Conservation (phyloP, 169 alveolate genomes). For the Eimeria sp. region DNA sequence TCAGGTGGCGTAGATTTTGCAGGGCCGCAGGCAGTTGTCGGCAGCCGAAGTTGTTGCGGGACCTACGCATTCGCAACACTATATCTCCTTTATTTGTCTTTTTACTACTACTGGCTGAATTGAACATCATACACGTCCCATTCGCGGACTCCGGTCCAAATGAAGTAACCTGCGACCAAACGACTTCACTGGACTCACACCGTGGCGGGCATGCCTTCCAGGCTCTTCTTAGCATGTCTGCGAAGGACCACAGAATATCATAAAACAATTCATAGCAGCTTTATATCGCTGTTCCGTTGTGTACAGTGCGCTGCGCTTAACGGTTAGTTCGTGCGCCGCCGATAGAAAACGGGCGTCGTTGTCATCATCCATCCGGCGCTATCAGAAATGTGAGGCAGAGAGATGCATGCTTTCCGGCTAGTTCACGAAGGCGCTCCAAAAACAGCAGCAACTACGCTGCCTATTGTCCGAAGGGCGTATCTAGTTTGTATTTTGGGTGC, state of each 20-base stretch:
- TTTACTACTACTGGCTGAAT: conserved; percentile 10
- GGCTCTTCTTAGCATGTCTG: not conserved
- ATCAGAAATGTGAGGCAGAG: conserved; percentile 28
- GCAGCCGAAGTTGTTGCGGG: conserved; percentile 3
- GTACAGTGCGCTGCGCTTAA: not conserved
- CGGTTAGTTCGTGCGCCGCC: conserved; percentile 8
- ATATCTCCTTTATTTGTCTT: not conserved
- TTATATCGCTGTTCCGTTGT: not conserved
- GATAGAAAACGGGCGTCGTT: not conserved
- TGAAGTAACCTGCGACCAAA: not conserved
- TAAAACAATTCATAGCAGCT: conserved; percentile 1
- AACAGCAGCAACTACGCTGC: conserved; percentile 5
- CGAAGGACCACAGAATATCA: not conserved
- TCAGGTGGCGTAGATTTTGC: not conserved
- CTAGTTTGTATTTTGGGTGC: not conserved
- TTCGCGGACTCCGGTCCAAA: not conserved
- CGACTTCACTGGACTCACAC: not conserved
- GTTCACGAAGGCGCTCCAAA: conserved; percentile 18
- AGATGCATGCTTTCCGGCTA: conserved; percentile 29
- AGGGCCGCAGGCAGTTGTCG: conserved; percentile 30
- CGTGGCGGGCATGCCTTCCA: conserved; percentile 18
- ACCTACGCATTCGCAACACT: not conserved
- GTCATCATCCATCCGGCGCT: not conserved
- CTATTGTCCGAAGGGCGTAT: not conserved
- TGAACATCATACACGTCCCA: not conserved